Percentiles rank a stretch among this genome's conserved stretches.
These are phyloP conservation scores for Mastigamoeba balamuthi DNA, from an alignment of 78 protist species.

Conservation along the genomic window DNA sequence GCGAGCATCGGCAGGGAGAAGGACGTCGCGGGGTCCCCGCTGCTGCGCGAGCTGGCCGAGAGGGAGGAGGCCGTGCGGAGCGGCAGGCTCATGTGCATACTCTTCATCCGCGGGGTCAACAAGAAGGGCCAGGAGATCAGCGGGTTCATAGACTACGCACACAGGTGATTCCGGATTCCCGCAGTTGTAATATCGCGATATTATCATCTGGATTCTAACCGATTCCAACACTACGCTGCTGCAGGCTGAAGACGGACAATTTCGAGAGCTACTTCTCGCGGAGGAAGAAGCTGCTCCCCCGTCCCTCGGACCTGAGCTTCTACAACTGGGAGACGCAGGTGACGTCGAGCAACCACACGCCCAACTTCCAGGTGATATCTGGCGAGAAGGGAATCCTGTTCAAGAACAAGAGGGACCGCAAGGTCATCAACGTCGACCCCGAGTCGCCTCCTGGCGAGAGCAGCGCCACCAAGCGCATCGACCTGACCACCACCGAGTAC, in stretches of 20 bases:
- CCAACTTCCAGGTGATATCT: slow-evolving; percentile 67
- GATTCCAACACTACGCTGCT: too few relatives aligned
- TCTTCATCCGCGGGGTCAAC: slow-evolving; percentile 75
- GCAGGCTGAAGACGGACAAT: slow-evolving; percentile 63
- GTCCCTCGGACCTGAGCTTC: slow-evolving; percentile 73
- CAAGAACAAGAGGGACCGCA: slow-evolving; percentile 87
- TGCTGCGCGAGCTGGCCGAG: slow-evolving; percentile 60
- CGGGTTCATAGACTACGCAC: slow-evolving; percentile 84
- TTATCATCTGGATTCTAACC: too few relatives aligned
- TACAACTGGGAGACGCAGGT: slow-evolving; percentile 88
- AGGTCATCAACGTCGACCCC: slow-evolving; percentile 71
- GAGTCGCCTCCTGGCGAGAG: too few relatives aligned
- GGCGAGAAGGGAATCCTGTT: slow-evolving; percentile 69
- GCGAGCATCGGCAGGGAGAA: slow-evolving; percentile 15
- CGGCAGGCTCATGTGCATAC: slow-evolving; percentile 59
- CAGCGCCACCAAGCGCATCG: too few relatives aligned
- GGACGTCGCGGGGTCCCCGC: slow-evolving; percentile 29
- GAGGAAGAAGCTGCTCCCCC: slow-evolving; percentile 57
- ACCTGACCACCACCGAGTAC: too few relatives aligned
- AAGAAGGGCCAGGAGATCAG: slow-evolving; percentile 73
- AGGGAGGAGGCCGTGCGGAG: slow-evolving; percentile 60
- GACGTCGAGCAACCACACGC: slow-evolving; percentile 16
- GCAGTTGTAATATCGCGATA: too few relatives aligned
- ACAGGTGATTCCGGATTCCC: too few relatives aligned
- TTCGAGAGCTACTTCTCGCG: slow-evolving; percentile 55